Evolutionary conservation across 495 filamentous ascomycete genomes (phyloP), one percentile per base, ranked within the genome.

Genomic region (Hypoxylon crocopeplum): DNA sequence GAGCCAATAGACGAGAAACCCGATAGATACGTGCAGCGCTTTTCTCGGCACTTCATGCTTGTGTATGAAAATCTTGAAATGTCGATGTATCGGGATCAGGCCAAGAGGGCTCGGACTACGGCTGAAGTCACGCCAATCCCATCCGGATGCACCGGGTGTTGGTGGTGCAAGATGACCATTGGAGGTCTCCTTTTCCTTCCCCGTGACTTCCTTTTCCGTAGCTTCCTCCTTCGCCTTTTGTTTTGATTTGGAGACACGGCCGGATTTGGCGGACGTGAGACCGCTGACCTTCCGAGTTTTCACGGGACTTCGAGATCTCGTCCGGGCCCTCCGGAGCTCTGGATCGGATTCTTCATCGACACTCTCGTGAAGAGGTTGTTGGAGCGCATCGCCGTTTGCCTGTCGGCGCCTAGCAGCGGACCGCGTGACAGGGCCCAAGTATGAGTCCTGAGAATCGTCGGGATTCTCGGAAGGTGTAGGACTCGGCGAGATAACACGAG

Each of bases 81-180:
- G 81, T 39, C 84, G 79, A 69, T 99, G 94, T 63, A 98, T 92
- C 17, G 94, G 94, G 56, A 99, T 99, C 5, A 99, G 82, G 15
- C 95, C 94, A 11, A 98, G 81, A 3, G 94, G 94, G 51, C 88
- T 92, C 2, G 94, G 94, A 49, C 89, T 93, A 56, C 94, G 83
- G 49, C 91, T 95, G 64, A 97, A 76, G 64, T 90, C 87, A 29
- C 88, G 83, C 86, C 89, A 93, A 66, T 78, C 84, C 70, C 87
- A 86, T 21, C 77, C 80, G 24, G 72, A 66, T 42, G 70, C 69
- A 7, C 79, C 76, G 10, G 77, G 79, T 24, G 77, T 72, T 8
- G 82, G 75, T 20, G 88, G 88, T 8, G 87, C 87, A n/a, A 95
- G 79, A 61, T 91, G 84, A 22, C 87, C 89, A 67, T 93, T 89